Percentiles rank a stretch among this genome's conserved stretches.
phyloP scores from a whole-genome alignment of 2,329 filamentous ascomycete genomes.

The Hypoxylon sp. region DNA sequence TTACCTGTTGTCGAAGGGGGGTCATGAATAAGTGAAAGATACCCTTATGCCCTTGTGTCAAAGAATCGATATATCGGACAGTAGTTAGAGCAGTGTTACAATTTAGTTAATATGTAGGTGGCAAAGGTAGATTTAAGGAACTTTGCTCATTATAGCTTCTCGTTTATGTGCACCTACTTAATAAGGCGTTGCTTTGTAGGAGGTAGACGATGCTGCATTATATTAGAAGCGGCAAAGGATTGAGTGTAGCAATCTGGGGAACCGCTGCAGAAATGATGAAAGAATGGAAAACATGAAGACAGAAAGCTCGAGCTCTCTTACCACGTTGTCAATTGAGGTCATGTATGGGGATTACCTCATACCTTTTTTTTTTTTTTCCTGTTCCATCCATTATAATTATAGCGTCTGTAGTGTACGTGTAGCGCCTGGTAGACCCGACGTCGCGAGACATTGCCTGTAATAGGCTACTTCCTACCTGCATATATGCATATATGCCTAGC shows the following conservation, averaged over 20 bases:
- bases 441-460: conserved; percentile 13
- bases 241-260: conserved; percentile 21
- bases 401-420: not conserved
- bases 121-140: conserved; percentile 24
- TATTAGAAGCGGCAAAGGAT: conserved; percentile 22
- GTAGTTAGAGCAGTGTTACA: conserved; percentile 6
- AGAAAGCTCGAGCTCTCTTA: conserved; percentile 3
- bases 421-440: not conserved
- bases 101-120: conserved; percentile 16
- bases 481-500: conserved; percentile 11
- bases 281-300: conserved; percentile 9
- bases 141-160: conserved; percentile 1
- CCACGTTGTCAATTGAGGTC: not conserved
- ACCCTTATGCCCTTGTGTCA: conserved; percentile 17
- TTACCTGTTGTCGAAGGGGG: conserved; percentile 2
- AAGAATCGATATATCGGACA: not conserved
- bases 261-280: conserved; percentile 7
- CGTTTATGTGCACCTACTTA: conserved; percentile 1
- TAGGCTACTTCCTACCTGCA: conserved; percentile 14
- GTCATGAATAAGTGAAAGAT: conserved; percentile 15
- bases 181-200: conserved; percentile 22
- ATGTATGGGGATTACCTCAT: conserved; percentile 24
- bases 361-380: not conserved
- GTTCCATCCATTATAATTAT: conserved; percentile 8
- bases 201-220: conserved; percentile 29